Evolutionary conservation across 148 eudicot genomes (phyloP).

Genomic region (Amaranthus hypochondriacus): DNA sequence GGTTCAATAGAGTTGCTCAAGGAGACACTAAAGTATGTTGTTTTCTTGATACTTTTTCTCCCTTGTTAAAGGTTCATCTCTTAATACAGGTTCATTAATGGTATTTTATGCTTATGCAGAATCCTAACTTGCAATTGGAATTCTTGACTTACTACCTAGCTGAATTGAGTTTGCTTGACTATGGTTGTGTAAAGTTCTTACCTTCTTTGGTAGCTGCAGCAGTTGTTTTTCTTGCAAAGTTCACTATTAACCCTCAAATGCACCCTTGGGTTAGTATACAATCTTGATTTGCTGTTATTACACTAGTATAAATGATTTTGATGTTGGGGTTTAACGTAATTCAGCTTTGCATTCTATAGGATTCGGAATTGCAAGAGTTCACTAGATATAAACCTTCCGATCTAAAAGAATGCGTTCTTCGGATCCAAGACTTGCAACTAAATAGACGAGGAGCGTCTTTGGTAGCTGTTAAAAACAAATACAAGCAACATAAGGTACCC

Average conservation of each 20-base stretch:
- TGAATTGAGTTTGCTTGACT: constrained; percentile 82
- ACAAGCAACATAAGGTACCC: constrained; percentile 77
- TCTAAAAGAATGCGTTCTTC: constrained; percentile 68
- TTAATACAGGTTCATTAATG: background rate
- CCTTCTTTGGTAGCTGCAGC: constrained; percentile 88
- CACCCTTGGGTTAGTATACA: constrained; percentile 71
- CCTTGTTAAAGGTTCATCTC: background rate
- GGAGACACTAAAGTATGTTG: constrained; percentile 43
- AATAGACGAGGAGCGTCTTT: constrained; percentile 52
- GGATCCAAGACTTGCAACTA: constrained; percentile 71
- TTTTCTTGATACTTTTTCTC: background rate
- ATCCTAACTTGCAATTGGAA: constrained; percentile 48
- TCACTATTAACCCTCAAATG: constrained; percentile 42
- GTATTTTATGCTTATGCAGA: constrained; percentile 33
- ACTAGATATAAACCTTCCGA: constrained; percentile 71
- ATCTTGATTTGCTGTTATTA: background rate
- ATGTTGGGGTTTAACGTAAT: background rate
- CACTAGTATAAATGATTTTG: background rate
- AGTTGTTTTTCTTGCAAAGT: constrained; percentile 69
- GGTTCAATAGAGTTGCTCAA: constrained; percentile 50
- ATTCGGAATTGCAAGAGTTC: constrained; percentile 40
- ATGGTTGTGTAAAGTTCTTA: constrained; percentile 63
- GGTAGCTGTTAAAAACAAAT: constrained; percentile 66
- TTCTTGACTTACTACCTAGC: constrained; percentile 75
- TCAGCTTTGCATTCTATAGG: constrained; percentile 31